These are phyloP conservation scores for Stephania yunnanensis DNA, from an alignment of 164 flowering plant species.

Conservation along the genomic window DNA sequence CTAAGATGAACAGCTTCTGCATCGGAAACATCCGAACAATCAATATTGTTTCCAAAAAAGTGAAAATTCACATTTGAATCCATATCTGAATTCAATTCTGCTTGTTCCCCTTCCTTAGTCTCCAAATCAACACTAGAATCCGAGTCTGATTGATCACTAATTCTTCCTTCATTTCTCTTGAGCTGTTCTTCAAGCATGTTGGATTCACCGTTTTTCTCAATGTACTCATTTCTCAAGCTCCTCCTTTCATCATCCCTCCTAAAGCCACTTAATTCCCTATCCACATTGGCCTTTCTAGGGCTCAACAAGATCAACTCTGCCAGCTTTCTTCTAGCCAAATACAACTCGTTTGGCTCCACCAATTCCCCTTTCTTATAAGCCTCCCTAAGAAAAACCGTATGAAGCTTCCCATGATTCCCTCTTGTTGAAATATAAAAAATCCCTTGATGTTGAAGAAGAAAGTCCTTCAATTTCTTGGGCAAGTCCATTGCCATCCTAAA, in stretches of 20 bases:
- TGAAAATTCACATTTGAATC: not conserved
- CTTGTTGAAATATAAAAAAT: slow-evolving; percentile 90
- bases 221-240: slow-evolving; percentile 19
- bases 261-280: slow-evolving; percentile 43
- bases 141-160: slow-evolving; percentile 14
- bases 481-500: slow-evolving; percentile 72
- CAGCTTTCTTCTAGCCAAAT: slow-evolving; percentile 78
- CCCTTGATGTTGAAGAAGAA: slow-evolving; percentile 93
- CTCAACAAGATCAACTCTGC: slow-evolving; percentile 62
- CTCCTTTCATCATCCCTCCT: slow-evolving; percentile 37
- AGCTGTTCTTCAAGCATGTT: slow-evolving; percentile 18
- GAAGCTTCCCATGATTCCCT: slow-evolving; percentile 94
- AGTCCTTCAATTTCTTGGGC: slow-evolving; percentile 88
- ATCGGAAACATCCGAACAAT: no score
- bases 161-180: slow-evolving; percentile 17
- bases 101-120: slow-evolving; percentile 9
- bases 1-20: slow-evolving; percentile 1
- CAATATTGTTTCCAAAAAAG: no score
- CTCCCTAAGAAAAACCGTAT: slow-evolving; percentile 89
- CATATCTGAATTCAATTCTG: slow-evolving; percentile 6
- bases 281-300: slow-evolving; percentile 55
- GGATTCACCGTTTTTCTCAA: slow-evolving; percentile 20
- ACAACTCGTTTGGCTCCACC: slow-evolving; percentile 78
- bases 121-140: slow-evolving; percentile 16
- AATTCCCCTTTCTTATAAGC: slow-evolving; percentile 74